These are phyloP conservation scores for Suhomyces bolitotheri DNA, from an alignment of 1,139 yeast species.

Conservation along the genomic window DNA sequence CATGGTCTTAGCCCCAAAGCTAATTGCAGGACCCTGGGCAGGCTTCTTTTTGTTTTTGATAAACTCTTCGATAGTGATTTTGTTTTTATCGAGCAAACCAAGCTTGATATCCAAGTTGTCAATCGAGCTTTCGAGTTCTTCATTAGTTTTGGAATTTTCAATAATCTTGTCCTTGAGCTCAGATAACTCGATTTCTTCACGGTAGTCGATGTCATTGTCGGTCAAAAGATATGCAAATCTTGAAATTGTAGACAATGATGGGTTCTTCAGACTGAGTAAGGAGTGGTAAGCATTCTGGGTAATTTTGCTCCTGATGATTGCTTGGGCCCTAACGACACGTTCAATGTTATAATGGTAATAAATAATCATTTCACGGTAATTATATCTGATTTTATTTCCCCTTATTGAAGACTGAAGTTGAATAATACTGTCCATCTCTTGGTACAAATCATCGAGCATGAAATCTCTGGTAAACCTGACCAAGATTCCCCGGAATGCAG, in stretches of 20 bases:
- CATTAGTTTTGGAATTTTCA: constrained; percentile 63
- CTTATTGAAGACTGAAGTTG: constrained; percentile 52
- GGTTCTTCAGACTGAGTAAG: constrained; percentile 67
- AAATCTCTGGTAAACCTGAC: constrained; percentile 52
- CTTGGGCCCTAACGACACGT: constrained; percentile 70
- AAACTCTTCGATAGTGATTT: constrained; percentile 75
- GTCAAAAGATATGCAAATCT: constrained; percentile 77
- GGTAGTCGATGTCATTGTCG: constrained; percentile 72
- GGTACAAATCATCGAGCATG: constrained; percentile 54
- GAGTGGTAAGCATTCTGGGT: constrained; percentile 75
- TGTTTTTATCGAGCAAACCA: constrained; percentile 74
- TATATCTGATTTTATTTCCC: constrained; percentile 43
- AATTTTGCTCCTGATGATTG: constrained; percentile 64
- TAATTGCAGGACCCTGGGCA: constrained; percentile 22
- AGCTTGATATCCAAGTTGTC: constrained; percentile 82
- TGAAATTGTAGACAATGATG: constrained; percentile 74
- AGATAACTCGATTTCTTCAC: constrained; percentile 72
- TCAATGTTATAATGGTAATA: constrained; percentile 58
- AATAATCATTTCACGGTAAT: constrained; percentile 39
- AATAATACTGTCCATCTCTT: constrained; percentile 39
- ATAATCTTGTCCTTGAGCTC: constrained; percentile 66
- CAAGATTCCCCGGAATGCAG: constrained; percentile 48
- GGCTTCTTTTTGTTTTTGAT: constrained; percentile 53
- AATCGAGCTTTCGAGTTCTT: constrained; percentile 67
- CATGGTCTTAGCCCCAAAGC: constrained; percentile 23